These are phyloP conservation scores for Leptodermis oblonga DNA, from an alignment of 257 asterid genomes.

Conservation along the genomic window DNA sequence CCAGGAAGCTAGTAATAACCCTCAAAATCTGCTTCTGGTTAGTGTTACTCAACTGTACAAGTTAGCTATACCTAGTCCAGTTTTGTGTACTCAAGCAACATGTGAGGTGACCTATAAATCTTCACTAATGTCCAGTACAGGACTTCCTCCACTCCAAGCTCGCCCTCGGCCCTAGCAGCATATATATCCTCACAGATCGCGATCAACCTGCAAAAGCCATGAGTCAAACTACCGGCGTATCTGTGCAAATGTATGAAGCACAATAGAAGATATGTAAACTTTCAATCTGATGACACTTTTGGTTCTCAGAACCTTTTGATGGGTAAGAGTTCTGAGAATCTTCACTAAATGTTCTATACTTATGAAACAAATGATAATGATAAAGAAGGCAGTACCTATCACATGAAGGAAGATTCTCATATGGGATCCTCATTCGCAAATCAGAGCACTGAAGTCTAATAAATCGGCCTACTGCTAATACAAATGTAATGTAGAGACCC, in stretches of 20 bases:
- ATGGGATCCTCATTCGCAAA: conserved; percentile 96
- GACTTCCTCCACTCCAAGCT: conserved; percentile 94
- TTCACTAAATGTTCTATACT: background rate
- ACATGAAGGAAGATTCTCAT: conserved; percentile 98
- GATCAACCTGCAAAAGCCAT: conserved; percentile 52
- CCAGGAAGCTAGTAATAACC: conserved; percentile 13
- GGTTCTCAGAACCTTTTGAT: too few relatives aligned
- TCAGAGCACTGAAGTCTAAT: conserved; percentile 95
- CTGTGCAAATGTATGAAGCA: background rate
- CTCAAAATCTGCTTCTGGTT: conserved; percentile 11
- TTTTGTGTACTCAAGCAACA: conserved; percentile 88
- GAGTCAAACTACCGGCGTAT: background rate
- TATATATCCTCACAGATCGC: conserved; percentile 98
- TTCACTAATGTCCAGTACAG: conserved; percentile 92
- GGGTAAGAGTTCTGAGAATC: background rate
- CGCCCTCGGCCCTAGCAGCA: conserved; percentile 99
- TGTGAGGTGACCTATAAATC: conserved; percentile 96
- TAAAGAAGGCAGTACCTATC: conserved; percentile 59
- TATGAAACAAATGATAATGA: background rate
- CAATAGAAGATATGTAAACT: background rate
- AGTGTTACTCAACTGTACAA: conserved; percentile 7
- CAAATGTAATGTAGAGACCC: conserved; percentile 98
- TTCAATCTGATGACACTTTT: background rate
- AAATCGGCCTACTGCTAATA: conserved; percentile 98
- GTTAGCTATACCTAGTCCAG: conserved; percentile 44